A percentile compares a stretch with the other conserved stretches of the same genome.
Evolutionary conservation across 2,329 filamentous ascomycete genomes (phyloP).

Genomic region (Ascochyta lentis): DNA sequence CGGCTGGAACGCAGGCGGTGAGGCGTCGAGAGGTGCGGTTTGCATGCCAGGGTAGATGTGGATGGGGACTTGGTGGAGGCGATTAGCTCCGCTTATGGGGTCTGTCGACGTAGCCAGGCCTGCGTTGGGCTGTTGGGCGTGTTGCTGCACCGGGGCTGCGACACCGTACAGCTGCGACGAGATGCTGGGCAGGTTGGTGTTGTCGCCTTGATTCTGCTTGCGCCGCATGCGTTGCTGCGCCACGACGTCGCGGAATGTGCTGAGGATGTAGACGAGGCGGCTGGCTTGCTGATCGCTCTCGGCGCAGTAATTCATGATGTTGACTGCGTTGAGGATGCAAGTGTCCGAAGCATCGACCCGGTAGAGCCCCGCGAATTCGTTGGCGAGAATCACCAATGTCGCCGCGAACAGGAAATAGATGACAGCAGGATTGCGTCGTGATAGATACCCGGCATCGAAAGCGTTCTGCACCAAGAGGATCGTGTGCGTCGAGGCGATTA

Average conservation of each 20-base stretch:
- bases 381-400: constrained; percentile 49
- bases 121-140: neutral
- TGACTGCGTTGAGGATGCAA: constrained; percentile 48
- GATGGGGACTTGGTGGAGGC: constrained; percentile 43
- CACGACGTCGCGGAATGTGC: constrained; percentile 49
- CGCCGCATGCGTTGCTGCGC: constrained; percentile 36
- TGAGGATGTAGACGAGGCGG: constrained; percentile 48
- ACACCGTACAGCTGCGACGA: constrained; percentile 43
- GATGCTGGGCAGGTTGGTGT: constrained; percentile 40
- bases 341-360: constrained; percentile 42
- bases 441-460: constrained; percentile 51
- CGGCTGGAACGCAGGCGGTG: constrained; percentile 8
- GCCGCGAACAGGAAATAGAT: constrained; percentile 54
- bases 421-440: constrained; percentile 49
- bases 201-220: constrained; percentile 33
- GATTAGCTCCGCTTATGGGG: constrained; percentile 25
- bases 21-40: constrained; percentile 33
- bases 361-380: constrained; percentile 50
- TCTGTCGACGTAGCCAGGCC: constrained; percentile 21
- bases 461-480: constrained; percentile 50
- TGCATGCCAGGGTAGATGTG: constrained; percentile 48
- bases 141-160: constrained; percentile 20
- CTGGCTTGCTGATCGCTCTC: constrained; percentile 51
- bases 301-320: constrained; percentile 51
- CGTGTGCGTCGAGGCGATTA: constrained; percentile 52